Base-by-base conservation (phyloP, 1,284 basidiomycete genomes). In the Ceratobasidium sp. region DNA sequence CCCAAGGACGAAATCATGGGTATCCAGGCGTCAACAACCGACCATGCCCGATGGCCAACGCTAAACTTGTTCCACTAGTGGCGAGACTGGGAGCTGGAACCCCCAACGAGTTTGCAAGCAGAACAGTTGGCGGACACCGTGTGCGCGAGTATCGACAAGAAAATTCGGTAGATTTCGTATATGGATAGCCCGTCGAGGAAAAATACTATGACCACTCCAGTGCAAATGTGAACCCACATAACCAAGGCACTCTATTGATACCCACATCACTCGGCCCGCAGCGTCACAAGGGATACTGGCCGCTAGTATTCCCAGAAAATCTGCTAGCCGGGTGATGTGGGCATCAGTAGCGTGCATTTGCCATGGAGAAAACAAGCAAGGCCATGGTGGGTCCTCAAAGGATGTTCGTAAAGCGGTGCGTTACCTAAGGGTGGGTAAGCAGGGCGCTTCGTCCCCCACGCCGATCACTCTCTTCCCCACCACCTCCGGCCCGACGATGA, bases 401-500 rank as follows among this genome's bases (percentile, higher is more conserved):
- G 9, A 53, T 24, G 34, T 34, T 34, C 34, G 34, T 27, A 41
- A 1, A 37, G 61, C 9, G n/a, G 19, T 14, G 5, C 13, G 22
- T 22, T 29, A 27, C 41, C 34, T 63, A 24, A 37, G 11, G 37
- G 24, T n/a, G 14, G 11, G 31, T 63, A 2, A 63, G 13, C 41
- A 3, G 4, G 46, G 51, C 51, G 51, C 29, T 41, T 53, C 22
- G 4, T 19, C 63, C 29, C n/a, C 16, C 41, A 43, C 64, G 49
- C 49, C 34, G 29, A 54, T 68, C 49, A 22, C 13, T 41, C 43
- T 39, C 7, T 53, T 37, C 31, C 49, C 64, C 24, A 56, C 53
- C 39, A 58, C 27, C 51, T 31, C 37, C 66, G 46, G 53, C 29
- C 66, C 66, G 51, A 69, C 66, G 1, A 69, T 69, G 66, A 69